Evolutionary conservation across 192 early-diverging fungal genomes (phyloP), one percentile per base, ranked within the genome.

Genomic region (Podila minutissima): DNA sequence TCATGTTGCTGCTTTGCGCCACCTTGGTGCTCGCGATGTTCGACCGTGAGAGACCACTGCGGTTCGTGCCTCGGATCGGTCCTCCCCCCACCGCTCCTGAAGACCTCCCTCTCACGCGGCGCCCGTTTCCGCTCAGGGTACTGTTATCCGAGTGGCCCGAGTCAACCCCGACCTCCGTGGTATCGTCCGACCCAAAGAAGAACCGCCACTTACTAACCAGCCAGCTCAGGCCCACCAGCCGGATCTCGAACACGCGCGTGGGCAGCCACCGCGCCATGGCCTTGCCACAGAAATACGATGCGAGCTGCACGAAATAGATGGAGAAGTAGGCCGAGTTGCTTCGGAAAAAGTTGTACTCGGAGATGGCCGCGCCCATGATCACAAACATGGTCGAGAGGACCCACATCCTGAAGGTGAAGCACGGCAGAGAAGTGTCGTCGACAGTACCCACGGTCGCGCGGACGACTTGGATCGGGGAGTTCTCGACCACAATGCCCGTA

Each of bases 381-480:
- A 78, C 64, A 71, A 78, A 78, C 24, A 71, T 26, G 3, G 75
- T 78, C 26, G 88, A 84, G 22, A 90, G 72, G 4, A 84, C 61
- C 88, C 86, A 90, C 64, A 84, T 82, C 22, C 89, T 77, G 48
- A 88, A 86, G 2, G 89, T 89, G 35, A 89, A 67, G 38, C 83
- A 81, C 11, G 85, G 87, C 37, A 88, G 31, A 3, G 77, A 76
- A 5, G 83, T 29, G 66, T 90, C 88, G 26, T 84, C 83, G 1
- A 71, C 37, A 2, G 64, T 74, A 28, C 75, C 71, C 8, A 84
- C 83, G 2, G 83, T 83, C 4, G 82, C 82, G 3, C 82, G 82
- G 13, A 83, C 74, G 13, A 75, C 68, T 24, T 83, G 74, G 38
- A 83, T 83, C 7, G 82, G 82, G 12, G 74, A 75, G 35, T 83